Evolutionary conservation across 2,329 filamentous ascomycete genomes (phyloP), one percentile per base, ranked within the genome.

Genomic region (Coleophoma cylindrospora): DNA sequence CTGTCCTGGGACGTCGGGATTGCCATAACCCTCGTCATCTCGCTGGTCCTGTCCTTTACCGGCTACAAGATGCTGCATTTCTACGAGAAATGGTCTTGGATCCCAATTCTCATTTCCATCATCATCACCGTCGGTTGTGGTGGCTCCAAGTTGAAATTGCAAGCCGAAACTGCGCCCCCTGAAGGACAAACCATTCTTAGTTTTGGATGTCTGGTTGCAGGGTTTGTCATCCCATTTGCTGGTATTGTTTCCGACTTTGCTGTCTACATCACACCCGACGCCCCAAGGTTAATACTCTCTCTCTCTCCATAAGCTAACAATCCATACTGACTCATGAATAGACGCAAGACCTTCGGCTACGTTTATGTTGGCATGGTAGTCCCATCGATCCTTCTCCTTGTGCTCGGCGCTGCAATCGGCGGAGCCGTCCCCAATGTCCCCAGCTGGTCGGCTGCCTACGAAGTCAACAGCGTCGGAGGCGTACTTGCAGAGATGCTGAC

Each of bases 161-260:
- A 84, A 61, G 69, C 70, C 1, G 52, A 60, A 14, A 60, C 72
- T 0, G 56, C 63, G 1, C 60, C 64, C 17, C 66, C 74, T 1
- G 63, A 76, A 0, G 73, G 77, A 0, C 62, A 69, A 2, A 65
- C 70, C 11, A 65, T 83, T 2, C 60, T 84, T 5, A 76, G 71
- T 32, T 86, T 81, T 54, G 80, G 74, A 44, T 81, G 80, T 67
- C 74, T 84, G 47, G 74, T 86, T 4, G 80, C 82, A 0, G 79
- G 78, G 0, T 84, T 83, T 60, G 77, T 84, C 70, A 74, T 86
- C 2, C 81, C 83, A 0, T 86, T 79, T 73, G 77, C 74, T 4
- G 74, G 73, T 2, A 68, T 84, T 21, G 73, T 79, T 0, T 81
- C 77, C 17, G 81, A 85, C 60, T 76, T 84, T 50, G 78, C 78